Percentiles rank a stretch among this genome's conserved stretches.
These are phyloP conservation scores for Rhodosporidiobolus odoratus DNA, from an alignment of 768 basidiomycete genomes.

Conservation along the genomic window DNA sequence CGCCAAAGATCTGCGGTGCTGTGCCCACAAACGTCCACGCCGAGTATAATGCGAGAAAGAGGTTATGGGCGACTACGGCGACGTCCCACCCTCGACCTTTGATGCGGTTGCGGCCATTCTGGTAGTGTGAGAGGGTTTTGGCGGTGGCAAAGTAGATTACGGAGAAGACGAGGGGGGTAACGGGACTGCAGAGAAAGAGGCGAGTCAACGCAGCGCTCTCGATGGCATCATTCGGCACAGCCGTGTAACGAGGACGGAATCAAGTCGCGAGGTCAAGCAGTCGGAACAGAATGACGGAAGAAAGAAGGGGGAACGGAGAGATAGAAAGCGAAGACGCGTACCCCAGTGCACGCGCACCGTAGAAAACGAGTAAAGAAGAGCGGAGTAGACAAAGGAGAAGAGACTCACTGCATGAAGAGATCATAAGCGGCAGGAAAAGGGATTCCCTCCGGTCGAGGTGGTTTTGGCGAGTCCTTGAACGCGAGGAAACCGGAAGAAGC, in stretches of 20 bases:
- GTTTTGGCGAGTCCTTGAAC: constrained; percentile 12
- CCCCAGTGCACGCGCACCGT: no score
- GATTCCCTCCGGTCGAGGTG: constrained; percentile 8
- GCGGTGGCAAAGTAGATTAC: constrained; percentile 37
- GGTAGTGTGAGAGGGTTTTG: constrained; percentile 32
- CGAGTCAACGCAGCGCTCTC: no score
- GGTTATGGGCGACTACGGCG: constrained; percentile 41
- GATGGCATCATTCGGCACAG: no score
- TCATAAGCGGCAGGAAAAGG: constrained; percentile 24
- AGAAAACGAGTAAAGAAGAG: background rate
- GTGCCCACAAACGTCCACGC: constrained; percentile 40
- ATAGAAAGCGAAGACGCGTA: no score
- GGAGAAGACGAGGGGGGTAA: constrained; percentile 38
- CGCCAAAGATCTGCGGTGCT: constrained; percentile 26
- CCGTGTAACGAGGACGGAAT: no score
- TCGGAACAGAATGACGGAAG: no score
- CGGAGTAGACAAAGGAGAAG: background rate
- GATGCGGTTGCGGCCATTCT: constrained; percentile 37
- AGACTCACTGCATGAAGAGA: constrained; percentile 3
- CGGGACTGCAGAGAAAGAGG: constrained; percentile 13
- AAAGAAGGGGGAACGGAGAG: no score
- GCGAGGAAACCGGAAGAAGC: background rate
- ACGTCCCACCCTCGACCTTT: constrained; percentile 32
- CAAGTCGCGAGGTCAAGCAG: no score
- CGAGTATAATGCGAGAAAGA: constrained; percentile 41